Evolutionary conservation across 2,329 filamentous ascomycete genomes (phyloP), one percentile per base, ranked within the genome.

Genomic region (Ophiostoma australiae): DNA sequence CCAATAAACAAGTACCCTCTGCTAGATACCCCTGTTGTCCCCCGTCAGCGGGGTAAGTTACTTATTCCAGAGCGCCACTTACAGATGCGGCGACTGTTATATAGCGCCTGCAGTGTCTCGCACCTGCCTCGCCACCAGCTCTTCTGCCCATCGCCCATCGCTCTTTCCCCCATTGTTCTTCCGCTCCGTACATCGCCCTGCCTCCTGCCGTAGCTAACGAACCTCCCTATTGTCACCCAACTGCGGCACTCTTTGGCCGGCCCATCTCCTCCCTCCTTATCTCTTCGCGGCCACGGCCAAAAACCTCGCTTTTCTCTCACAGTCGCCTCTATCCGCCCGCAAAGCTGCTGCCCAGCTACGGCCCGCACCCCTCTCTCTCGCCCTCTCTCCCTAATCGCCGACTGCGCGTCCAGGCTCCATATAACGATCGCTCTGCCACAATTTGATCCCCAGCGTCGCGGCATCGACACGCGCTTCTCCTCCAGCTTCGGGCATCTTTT

Each of bases 111-210:
- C 44, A 20, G 17, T 48, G 44, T 48, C 17, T 15, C 55, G 58
- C 58, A 65, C 58, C 58, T 63, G 58, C 31, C 58, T 58, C 52
- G 15, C 23, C 23, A 8, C 37, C 37, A 44, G 41, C 41, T 44
- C 41, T 44, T 55, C 11, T 41, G 52, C n/a, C 23, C 35, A 7
- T 69, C 23, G 52, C 58, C 44, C 31, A 20, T 11, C 33, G 66
- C 23, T 44, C 35, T 39, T 66, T 66, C 63, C 35, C 33, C 69
- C 69, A 61, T 63, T 55, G 67, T 69, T 69, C 67, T 69, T 71
- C 70, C 68, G 70, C 70, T 71, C 70, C 68, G 70, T 67, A 61
- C 67, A 71, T 71, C 70, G 70, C 70, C 70, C n/a, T 67, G 65
- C 35, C 23, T 39, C 35, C 35, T 66, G 58, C 27, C 27, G 27